phyloP scores from a whole-genome alignment of 371 early-diverging fungal genomes.

The Mucor plumbeus region DNA sequence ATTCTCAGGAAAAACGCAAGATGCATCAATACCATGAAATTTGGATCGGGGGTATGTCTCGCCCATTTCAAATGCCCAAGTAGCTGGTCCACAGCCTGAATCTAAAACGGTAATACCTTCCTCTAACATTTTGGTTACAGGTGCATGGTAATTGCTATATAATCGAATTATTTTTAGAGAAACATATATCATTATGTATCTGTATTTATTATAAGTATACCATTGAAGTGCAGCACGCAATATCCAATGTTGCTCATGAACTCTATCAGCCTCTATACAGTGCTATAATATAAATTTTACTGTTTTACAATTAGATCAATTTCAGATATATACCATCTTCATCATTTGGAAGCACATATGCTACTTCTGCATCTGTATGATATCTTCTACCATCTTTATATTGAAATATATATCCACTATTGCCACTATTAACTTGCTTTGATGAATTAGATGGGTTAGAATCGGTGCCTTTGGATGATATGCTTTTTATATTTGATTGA shows the following conservation, averaged over 20 bases:
- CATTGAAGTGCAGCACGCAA: constrained; percentile 20
- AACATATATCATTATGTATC: neutral
- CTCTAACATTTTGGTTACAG: constrained; percentile 18
- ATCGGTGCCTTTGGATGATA: neutral
- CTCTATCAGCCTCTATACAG: constrained; percentile 24
- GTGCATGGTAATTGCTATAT: constrained; percentile 28
- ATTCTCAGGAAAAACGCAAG: constrained; percentile 46
- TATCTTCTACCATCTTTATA: constrained; percentile 54
- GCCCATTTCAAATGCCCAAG: constrained; percentile 33
- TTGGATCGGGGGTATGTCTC: constrained; percentile 22
- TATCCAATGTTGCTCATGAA: constrained; percentile 35
- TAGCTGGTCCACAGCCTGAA: constrained; percentile 35
- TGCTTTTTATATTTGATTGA: neutral
- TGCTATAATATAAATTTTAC: too few relatives aligned
- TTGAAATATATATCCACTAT: constrained; percentile 22
- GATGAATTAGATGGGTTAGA: constrained; percentile 1
- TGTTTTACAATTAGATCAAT: neutral
- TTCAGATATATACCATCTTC: constrained; percentile 35
- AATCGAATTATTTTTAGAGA: neutral
- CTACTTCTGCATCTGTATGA: constrained; percentile 46
- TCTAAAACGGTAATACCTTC: constrained; percentile 30
- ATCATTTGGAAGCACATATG: constrained; percentile 60
- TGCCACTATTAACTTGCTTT: neutral
- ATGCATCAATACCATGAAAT: constrained; percentile 49
- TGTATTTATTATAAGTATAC: constrained; percentile 7